Conservation (phyloP, 495 filamentous ascomycete genomes). For the Chlorociboria aeruginascens region DNA sequence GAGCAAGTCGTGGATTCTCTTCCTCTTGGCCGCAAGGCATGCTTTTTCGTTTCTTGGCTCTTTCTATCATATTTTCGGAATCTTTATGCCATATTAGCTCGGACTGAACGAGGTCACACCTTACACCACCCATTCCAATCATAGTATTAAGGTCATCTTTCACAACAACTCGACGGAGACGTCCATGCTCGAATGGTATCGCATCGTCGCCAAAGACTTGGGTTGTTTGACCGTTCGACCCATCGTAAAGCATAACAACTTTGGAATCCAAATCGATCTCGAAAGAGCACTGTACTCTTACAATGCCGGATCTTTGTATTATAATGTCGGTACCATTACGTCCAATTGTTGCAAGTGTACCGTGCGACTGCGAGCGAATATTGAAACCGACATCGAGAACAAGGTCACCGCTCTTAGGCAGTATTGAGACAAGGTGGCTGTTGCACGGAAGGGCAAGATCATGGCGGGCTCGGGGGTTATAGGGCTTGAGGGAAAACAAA, state of each 20-base stretch:
- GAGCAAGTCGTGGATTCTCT: conserved; percentile 6
- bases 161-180: conserved; percentile 7
- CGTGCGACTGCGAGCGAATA: background rate
- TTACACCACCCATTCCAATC: conserved; percentile 8
- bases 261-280: background rate
- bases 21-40: background rate
- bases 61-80: background rate
- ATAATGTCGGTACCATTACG: conserved; percentile 1
- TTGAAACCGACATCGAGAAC: conserved; percentile 2
- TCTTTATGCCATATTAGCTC: conserved; percentile 1
- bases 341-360: background rate
- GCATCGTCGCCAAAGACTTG: conserved; percentile 6
- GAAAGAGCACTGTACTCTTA: conserved; percentile 2
- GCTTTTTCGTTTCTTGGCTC: background rate
- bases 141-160: conserved; percentile 8
- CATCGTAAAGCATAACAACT: conserved; percentile 10
- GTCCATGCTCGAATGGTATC: conserved; percentile 9
- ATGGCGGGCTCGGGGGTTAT: background rate
- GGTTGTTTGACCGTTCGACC: conserved; percentile 4
- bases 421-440: background rate
- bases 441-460: background rate
- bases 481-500: background rate
- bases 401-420: background rate
- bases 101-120: conserved; percentile 11
- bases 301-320: conserved; percentile 3